Evolutionary conservation across 1,284 basidiomycete species (phyloP).

Genomic region (Malassezia cuniculi): DNA sequence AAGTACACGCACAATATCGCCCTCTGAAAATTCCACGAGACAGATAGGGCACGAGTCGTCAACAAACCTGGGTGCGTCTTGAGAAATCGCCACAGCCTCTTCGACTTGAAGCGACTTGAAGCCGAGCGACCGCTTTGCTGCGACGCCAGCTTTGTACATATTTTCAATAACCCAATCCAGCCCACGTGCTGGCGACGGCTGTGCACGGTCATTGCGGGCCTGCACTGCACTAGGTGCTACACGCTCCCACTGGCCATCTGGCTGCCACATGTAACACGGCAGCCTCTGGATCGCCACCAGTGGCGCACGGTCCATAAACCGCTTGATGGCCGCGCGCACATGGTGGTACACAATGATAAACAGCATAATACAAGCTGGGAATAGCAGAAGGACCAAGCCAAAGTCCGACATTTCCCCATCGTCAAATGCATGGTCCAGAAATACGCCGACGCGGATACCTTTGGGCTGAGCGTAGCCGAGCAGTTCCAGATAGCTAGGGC

Average conservation of each 20-base stretch:
- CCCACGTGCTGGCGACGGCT: no score
- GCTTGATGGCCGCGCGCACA: conserved; percentile 26
- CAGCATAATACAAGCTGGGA: conserved; percentile 40
- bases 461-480: conserved; percentile 19
- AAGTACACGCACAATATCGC: conserved; percentile 35
- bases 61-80: neutral
- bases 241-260: conserved; percentile 3
- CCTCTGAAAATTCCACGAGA: conserved; percentile 37
- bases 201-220: no score
- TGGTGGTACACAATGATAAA: conserved; percentile 33
- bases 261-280: conserved; percentile 35
- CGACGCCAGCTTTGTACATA: no score
- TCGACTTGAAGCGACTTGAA: no score
- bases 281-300: conserved; percentile 30
- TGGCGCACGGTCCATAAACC: conserved; percentile 37
- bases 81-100: no score
- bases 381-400: conserved; percentile 34
- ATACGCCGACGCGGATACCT: conserved; percentile 34
- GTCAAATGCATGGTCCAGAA: conserved; percentile 32
- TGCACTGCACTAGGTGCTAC: neutral
- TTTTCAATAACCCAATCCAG: no score
- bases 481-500: conserved; percentile 39
- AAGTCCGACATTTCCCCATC: conserved; percentile 33
- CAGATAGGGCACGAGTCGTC: conserved; percentile 42
- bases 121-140: no score